Conservation (phyloP, 306 rosid genomes). For the Spatholobus suberectus region DNA sequence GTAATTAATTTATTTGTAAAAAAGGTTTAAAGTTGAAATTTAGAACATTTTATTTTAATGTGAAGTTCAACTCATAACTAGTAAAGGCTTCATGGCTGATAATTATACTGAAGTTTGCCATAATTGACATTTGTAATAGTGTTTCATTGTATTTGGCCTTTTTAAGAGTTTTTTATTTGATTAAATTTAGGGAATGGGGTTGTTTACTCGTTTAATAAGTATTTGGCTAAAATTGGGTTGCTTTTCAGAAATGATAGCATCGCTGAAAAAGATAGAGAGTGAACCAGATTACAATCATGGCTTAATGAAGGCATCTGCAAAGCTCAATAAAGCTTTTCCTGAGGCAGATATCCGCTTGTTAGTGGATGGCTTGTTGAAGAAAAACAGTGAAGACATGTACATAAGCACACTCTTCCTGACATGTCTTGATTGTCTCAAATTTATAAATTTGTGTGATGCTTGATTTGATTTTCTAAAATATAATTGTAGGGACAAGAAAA, state of each 20-base stretch:
- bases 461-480: constrained; percentile 15
- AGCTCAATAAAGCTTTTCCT: constrained; percentile 59
- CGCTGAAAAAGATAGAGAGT: constrained; percentile 57
- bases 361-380: constrained; percentile 62
- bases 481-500: constrained; percentile 70
- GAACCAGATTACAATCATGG: constrained; percentile 52
- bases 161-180: neutral
- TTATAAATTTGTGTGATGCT: neutral
- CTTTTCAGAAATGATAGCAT: constrained; percentile 64
- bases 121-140: neutral
- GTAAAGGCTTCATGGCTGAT: neutral
- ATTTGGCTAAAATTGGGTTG: neutral
- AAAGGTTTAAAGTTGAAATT: neutral
- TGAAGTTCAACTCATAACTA: neutral
- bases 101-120: neutral
- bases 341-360: constrained; percentile 70
- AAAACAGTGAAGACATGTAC: constrained; percentile 71
- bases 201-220: neutral
- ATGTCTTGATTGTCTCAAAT: constrained; percentile 24
- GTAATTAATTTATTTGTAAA: neutral
- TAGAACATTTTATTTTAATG: neutral
- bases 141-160: constrained; percentile 6
- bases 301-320: constrained; percentile 64
- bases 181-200: neutral
- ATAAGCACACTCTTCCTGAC: constrained; percentile 16